phyloP scores from a whole-genome alignment of 805 yeast genomes.

The Suhomyces canberraensis region DNA sequence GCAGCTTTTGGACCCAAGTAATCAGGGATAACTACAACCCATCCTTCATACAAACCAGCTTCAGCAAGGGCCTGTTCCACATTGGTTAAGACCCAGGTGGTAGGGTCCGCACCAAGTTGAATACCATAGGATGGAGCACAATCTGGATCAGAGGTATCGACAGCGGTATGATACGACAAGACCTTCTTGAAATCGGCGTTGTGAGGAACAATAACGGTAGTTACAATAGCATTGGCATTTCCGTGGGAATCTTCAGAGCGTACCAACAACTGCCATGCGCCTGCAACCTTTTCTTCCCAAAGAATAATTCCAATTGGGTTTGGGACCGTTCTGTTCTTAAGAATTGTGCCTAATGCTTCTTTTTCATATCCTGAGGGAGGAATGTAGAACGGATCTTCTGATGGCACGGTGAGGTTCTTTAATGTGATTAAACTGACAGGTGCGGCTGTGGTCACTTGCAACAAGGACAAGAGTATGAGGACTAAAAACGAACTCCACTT shows the following conservation, averaged over 20 bases:
- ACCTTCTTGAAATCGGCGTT: slow-evolving; percentile 26
- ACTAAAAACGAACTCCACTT: not conserved
- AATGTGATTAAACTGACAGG: not conserved
- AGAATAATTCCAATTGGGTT: slow-evolving; percentile 9
- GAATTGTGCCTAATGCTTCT: slow-evolving; percentile 10
- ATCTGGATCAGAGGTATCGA: slow-evolving; percentile 24
- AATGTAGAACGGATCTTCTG: slow-evolving; percentile 13
- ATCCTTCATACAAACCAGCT: slow-evolving; percentile 16
- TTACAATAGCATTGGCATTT: slow-evolving; percentile 22
- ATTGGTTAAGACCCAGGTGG: not conserved
- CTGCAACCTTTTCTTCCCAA: slow-evolving; percentile 9
- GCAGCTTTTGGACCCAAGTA: slow-evolving; percentile 19
- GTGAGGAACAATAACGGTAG: slow-evolving; percentile 28
- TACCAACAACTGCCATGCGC: slow-evolving; percentile 11
- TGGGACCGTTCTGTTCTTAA: slow-evolving; percentile 9
- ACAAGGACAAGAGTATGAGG: not conserved
- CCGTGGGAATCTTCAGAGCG: slow-evolving; percentile 22
- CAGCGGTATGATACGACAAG: slow-evolving; percentile 26
- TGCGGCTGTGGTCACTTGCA: not conserved
- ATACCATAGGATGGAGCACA: slow-evolving; percentile 29
- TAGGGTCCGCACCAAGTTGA: slow-evolving; percentile 8
- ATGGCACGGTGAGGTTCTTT: not conserved
- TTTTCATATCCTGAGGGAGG: slow-evolving; percentile 16
- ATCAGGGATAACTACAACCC: slow-evolving; percentile 18
- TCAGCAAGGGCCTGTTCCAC: not conserved